Evolutionary conservation across 2,329 filamentous ascomycete species (phyloP).

Genomic region (Botrytis aclada): DNA sequence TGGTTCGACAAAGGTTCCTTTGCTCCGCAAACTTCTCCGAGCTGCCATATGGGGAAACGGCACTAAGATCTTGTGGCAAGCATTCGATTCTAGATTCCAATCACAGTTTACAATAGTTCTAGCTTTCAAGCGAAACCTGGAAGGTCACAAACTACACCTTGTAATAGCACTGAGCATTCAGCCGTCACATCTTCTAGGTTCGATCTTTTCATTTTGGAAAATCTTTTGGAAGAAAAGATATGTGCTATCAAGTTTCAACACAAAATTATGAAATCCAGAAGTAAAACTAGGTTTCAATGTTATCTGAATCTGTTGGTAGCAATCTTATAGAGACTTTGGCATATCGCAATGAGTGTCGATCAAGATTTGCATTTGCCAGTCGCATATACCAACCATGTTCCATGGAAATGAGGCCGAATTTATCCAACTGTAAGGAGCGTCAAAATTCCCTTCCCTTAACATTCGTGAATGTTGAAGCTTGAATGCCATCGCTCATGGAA

Average conservation of each 20-base stretch:
- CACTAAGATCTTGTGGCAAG: background rate
- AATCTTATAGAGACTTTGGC: background rate
- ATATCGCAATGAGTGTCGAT: background rate
- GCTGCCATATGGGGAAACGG: background rate
- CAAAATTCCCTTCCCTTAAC: background rate
- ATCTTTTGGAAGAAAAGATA: background rate
- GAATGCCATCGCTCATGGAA: background rate
- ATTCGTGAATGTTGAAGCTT: background rate
- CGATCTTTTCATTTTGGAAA: background rate
- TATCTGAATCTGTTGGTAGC: background rate
- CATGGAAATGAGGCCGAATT: background rate
- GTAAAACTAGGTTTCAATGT: background rate
- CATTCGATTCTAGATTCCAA: background rate
- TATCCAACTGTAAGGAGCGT: background rate
- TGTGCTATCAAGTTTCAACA: background rate
- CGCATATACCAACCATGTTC: background rate
- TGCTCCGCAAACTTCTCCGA: background rate
- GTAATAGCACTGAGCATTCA: background rate
- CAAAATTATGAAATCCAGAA: background rate
- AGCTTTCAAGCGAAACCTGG: background rate
- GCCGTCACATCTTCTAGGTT: background rate
- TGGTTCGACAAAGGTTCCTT: background rate
- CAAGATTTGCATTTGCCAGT: background rate
- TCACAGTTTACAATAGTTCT: background rate
- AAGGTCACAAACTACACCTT: background rate